A percentile compares a stretch with the other conserved stretches of the same genome.
phyloP scores from a whole-genome alignment of 768 basidiomycete genomes.

The Phanerochaete carnosa region DNA sequence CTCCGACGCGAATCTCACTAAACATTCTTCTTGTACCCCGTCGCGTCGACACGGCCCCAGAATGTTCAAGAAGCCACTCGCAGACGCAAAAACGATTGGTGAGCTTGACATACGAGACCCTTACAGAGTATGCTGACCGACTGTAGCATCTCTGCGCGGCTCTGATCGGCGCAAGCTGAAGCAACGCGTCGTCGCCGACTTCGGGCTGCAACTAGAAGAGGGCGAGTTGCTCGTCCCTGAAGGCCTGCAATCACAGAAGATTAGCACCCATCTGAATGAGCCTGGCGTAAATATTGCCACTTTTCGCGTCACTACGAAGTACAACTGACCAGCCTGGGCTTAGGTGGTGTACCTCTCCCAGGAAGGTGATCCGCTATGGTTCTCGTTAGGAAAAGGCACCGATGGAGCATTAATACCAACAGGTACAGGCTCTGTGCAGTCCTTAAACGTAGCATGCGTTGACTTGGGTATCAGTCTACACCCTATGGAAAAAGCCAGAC shows the following conservation, averaged over 20 bases:
- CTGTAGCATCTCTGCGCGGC: conserved; percentile 58
- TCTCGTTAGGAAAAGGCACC: conserved; percentile 63
- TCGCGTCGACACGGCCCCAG: not conserved
- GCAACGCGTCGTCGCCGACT: conserved; percentile 51
- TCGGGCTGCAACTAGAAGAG: conserved; percentile 46
- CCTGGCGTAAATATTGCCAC: conserved; percentile 51
- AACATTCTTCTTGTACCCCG: not conserved
- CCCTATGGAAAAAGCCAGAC: conserved; percentile 70
- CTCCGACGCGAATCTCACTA: not conserved
- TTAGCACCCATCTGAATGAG: conserved; percentile 60
- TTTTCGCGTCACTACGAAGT: not conserved
- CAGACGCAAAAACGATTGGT: conserved; percentile 67
- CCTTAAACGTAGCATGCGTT: not conserved
- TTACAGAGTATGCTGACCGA: not conserved
- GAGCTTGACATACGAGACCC: not conserved
- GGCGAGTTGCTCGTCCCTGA: conserved; percentile 74
- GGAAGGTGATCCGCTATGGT: conserved; percentile 77
- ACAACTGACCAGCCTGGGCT: not conserved
- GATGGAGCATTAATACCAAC: conserved; percentile 69
- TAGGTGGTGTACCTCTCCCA: conserved; percentile 64
- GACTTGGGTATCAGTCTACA: conserved; percentile 47
- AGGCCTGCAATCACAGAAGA: conserved; percentile 64
- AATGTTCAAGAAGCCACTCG: conserved; percentile 81
- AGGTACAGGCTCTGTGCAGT: conserved; percentile 25
- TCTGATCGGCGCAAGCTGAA: conserved; percentile 74